Evolutionary conservation across 2,329 filamentous ascomycete species (phyloP).

Genomic region (Alternaria atra): DNA sequence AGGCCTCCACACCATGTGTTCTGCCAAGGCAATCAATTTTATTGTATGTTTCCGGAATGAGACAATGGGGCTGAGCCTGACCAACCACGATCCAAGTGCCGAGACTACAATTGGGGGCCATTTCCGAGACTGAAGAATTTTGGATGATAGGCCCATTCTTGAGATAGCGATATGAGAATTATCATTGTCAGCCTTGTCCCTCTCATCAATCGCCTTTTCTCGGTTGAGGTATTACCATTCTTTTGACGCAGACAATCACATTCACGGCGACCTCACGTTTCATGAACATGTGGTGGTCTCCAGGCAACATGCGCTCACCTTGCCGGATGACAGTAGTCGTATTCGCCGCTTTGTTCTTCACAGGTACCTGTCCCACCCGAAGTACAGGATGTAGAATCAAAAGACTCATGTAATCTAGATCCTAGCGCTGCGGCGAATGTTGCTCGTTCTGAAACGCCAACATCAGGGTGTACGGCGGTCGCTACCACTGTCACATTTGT

Average conservation of each 20-base stretch:
- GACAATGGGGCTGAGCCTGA: neutral
- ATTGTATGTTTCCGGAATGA: neutral
- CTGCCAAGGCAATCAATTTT: neutral
- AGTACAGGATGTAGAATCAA: neutral
- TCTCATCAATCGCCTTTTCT: no score
- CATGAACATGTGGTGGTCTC: neutral
- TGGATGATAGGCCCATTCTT: neutral
- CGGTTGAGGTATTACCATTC: neutral
- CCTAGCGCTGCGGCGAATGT: neutral
- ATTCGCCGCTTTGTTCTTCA: neutral
- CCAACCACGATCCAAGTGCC: neutral
- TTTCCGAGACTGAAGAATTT: neutral
- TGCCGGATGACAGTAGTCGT: neutral
- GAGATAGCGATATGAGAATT: neutral
- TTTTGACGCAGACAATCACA: neutral
- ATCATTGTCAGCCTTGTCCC: no score
- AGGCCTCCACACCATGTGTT: neutral
- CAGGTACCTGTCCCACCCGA: neutral
- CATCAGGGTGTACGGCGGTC: neutral
- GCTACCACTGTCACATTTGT: neutral
- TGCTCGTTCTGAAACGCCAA: neutral
- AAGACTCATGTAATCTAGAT: neutral
- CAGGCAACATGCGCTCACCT: neutral
- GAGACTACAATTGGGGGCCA: constrained; percentile 3
- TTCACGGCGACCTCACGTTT: neutral